Evolutionary conservation across 1,284 basidiomycete genomes (phyloP).

Genomic region (Tylopilus sp.): DNA sequence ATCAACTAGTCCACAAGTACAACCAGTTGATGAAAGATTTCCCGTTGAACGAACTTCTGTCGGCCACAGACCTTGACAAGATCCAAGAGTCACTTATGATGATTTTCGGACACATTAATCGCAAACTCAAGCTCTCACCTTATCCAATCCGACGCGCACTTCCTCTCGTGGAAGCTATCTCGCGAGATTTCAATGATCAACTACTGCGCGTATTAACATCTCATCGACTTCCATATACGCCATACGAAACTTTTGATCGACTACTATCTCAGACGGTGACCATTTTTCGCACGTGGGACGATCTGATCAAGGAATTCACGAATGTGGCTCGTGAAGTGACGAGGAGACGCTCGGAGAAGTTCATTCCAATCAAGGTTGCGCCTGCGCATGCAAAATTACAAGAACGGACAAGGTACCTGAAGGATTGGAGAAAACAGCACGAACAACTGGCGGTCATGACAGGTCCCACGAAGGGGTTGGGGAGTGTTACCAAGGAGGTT

Average conservation of each 20-base stretch:
- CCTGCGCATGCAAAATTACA: conserved; percentile 94
- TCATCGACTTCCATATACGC: conserved; percentile 92
- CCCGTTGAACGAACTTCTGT: conserved; percentile 95
- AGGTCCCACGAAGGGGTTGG: conserved; percentile 89
- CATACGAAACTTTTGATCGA: conserved; percentile 94
- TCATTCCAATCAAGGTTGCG: conserved; percentile 97
- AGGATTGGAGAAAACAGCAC: conserved; percentile 96
- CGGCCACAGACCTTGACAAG: conserved; percentile 96
- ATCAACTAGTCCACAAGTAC: conserved; percentile 92
- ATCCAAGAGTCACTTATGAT: conserved; percentile 89
- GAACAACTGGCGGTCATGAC: conserved; percentile 99
- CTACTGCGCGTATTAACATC: conserved; percentile 92
- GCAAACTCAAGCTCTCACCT: conserved; percentile 94
- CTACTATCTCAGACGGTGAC: conserved; percentile 81
- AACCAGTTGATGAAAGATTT: conserved; percentile 99
- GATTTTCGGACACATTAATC: conserved; percentile 96
- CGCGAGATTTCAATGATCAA: conserved; percentile 96
- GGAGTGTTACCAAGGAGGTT: conserved; percentile 76
- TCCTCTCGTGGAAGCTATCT: conserved; percentile 98
- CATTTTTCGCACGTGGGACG: conserved; percentile 97
- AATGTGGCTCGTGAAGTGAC: conserved; percentile 97
- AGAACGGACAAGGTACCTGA: conserved; percentile 88
- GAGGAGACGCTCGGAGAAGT: conserved; percentile 91
- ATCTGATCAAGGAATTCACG: conserved; percentile 97
- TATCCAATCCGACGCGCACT: conserved; percentile 97